Evolutionary conservation across 129 eudicot genomes (phyloP).

Genomic region (Ambrosia artemisiifolia): DNA sequence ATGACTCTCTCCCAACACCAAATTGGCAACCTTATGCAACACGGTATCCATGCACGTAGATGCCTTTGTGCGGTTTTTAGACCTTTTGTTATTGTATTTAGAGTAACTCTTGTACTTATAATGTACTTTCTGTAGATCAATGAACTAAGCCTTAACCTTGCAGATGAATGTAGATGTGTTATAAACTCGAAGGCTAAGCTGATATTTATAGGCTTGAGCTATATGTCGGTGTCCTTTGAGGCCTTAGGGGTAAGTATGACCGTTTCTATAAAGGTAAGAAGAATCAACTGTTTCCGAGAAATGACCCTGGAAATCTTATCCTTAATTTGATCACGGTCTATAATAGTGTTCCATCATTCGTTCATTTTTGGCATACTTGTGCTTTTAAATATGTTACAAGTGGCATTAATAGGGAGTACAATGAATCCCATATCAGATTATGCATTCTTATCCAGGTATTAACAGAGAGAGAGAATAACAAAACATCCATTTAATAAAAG

Average conservation of each 20-base stretch:
- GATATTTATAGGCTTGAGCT: constrained; percentile 12
- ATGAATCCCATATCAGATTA: neutral
- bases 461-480: neutral
- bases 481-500: too few relatives aligned
- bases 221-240: neutral
- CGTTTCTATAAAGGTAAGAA: neutral
- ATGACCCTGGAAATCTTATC: neutral
- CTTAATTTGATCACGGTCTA: neutral
- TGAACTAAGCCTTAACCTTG: neutral
- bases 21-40: neutral
- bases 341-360: neutral
- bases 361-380: neutral
- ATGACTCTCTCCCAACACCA: neutral
- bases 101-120: too few relatives aligned
- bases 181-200: neutral
- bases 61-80: neutral
- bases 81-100: too few relatives aligned
- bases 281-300: neutral
- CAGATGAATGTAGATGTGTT: neutral
- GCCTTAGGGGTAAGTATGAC: neutral
- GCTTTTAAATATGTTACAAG: neutral
- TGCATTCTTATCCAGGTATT: neutral
- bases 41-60: neutral
- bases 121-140: neutral
- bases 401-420: neutral